Percentiles rank a stretch among this genome's conserved stretches.
These are phyloP conservation scores for Podosphaera aphanis DNA, from an alignment of 2,329 filamentous ascomycete genomes.

Conservation along the genomic window DNA sequence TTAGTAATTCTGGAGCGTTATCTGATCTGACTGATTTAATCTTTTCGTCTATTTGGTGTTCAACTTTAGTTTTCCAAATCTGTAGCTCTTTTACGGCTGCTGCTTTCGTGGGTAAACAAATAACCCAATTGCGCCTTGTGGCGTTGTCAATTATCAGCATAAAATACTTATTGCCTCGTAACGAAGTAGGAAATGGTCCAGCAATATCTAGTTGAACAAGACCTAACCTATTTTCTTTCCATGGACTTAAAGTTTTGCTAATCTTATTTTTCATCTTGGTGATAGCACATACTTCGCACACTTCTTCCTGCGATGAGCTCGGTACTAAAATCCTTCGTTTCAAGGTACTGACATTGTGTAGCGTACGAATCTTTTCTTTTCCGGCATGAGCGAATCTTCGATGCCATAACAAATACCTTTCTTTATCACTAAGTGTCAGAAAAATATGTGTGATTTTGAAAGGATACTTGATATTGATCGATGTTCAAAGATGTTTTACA, in stretches of 20 bases:
- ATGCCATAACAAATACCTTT: neutral
- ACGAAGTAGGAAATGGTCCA: neutral
- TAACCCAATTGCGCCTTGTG: neutral
- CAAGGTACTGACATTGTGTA: neutral
- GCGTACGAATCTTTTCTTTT: neutral
- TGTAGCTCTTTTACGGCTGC: neutral
- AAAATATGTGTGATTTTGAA: too few relatives aligned
- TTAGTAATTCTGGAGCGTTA: neutral
- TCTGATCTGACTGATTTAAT: neutral
- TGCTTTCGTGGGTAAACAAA: neutral
- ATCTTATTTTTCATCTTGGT: neutral
- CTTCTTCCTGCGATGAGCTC: neutral
- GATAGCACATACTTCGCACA: neutral
- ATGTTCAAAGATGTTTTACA: too few relatives aligned
- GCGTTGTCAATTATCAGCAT: neutral
- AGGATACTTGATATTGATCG: too few relatives aligned
- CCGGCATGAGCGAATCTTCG: neutral
- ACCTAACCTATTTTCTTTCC: neutral
- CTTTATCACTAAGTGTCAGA: neutral
- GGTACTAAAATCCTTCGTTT: neutral
- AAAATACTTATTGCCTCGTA: neutral
- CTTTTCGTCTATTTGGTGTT: neutral
- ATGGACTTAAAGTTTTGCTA: neutral
- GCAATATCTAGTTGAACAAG: neutral
- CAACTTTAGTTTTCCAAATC: neutral